Evolutionary conservation across 2,329 filamentous ascomycete genomes (phyloP), one percentile per base, ranked within the genome.

Genomic region (Dactylonectria macrodidyma): DNA sequence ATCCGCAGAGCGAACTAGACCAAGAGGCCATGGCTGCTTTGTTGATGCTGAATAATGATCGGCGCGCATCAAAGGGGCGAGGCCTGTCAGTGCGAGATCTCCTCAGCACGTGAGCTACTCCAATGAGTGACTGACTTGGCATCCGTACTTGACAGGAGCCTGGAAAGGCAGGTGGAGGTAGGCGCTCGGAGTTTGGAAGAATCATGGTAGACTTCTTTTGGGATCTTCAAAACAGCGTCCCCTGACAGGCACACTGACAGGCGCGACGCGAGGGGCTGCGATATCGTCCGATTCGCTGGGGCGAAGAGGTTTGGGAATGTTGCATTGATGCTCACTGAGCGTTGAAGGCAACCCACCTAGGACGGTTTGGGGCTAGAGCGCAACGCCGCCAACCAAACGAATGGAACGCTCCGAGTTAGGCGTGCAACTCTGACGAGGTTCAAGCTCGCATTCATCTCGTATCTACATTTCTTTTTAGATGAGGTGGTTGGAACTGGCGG

Each of bases 1-100:
- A 81, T 22, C 88, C 89, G 0, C 87, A 89, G 75, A 82, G 83
- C 41, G 88, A 91, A 57, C 76, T 89, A 5, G 90, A 93, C 69
- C 91, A 95, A 68, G 94, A 96, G 79, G 95, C 94, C 1, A 96
- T 94, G 8, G 92, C 94, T 12, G 95, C 95, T 3, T 80, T 97
- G 73, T 81, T 97, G 78, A 97, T 97, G 95, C 84, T 98, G 66
- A 97, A 95, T 72, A 90, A 87, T 61, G 94, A 96, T 78, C 88
- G 93, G 47, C 86, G 93, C 41, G 86, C 85, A 44, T 84, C 75
- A 2, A 76, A 78, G 30, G 83, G 80, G 10, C 79, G 87, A 58
- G 86, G 86, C 0, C 81, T 89, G 79, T 89, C 87, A 48, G 87
- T 89, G 14, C 82, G 82, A 55, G 87, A 89, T 75, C 74, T 89